These are phyloP conservation scores for Curvularia hawaiiensis DNA, from an alignment of 2,329 filamentous ascomycete genomes.

Conservation along the genomic window DNA sequence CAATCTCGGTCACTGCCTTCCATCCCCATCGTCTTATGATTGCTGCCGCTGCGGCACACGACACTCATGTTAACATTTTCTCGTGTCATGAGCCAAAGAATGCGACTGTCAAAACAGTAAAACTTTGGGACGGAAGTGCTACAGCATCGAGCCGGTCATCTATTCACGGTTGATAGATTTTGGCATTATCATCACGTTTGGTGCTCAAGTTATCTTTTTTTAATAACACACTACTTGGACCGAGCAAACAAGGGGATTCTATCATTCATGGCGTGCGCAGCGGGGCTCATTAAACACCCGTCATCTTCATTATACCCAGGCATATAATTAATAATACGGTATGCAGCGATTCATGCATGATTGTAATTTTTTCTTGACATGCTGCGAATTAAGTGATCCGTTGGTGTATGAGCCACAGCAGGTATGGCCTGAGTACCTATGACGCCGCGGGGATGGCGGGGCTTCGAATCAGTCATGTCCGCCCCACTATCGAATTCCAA, in stretches of 20 bases:
- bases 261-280: constrained; percentile 7
- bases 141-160: constrained; percentile 27
- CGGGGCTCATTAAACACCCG: constrained; percentile 3
- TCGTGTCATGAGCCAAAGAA: constrained; percentile 50
- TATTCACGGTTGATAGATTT: constrained; percentile 16
- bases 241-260: background rate
- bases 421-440: constrained; percentile 12
- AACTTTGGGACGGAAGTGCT: constrained; percentile 40
- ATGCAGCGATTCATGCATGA: background rate
- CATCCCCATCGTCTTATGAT: constrained; percentile 94
- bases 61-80: constrained; percentile 90
- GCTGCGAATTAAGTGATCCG: background rate
- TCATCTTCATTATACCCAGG: constrained; percentile 15
- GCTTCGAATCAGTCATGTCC: constrained; percentile 23
- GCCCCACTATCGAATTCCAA: constrained; percentile 22
- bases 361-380: background rate
- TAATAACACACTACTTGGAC: background rate
- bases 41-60: constrained; percentile 82
- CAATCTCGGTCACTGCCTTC: constrained; percentile 89
- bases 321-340: constrained; percentile 9
- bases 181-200: background rate
- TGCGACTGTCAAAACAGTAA: constrained; percentile 34
- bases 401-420: background rate
- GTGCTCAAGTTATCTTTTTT: background rate
- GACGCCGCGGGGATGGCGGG: constrained; percentile 25